These are phyloP conservation scores for Wickerhamomyces sp. DNA, from an alignment of 1,139 yeast genomes.

Conservation along the genomic window DNA sequence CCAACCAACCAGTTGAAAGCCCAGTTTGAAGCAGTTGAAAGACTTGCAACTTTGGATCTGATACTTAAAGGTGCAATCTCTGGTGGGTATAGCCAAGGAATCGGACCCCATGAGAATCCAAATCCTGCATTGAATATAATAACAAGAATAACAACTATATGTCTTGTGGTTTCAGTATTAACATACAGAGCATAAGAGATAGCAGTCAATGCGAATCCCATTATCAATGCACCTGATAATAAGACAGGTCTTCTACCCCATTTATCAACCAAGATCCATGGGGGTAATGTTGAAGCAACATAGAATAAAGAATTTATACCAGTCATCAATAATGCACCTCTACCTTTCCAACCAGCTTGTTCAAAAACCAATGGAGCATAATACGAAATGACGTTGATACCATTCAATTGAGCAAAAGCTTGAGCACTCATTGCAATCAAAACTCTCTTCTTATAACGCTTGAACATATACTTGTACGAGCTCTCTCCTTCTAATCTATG, in stretches of 20 bases:
- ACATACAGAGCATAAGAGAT: slow-evolving; percentile 66
- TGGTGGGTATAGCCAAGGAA: slow-evolving; percentile 88
- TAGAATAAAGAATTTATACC: slow-evolving; percentile 83
- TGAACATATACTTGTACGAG: slow-evolving; percentile 66
- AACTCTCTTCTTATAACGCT: slow-evolving; percentile 68
- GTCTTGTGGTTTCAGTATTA: slow-evolving; percentile 59
- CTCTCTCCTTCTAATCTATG: slow-evolving; percentile 74
- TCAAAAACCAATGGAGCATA: slow-evolving; percentile 93
- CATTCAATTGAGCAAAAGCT: slow-evolving; percentile 88
- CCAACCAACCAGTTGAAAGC: slow-evolving; percentile 91
- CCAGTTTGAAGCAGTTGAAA: slow-evolving; percentile 93
- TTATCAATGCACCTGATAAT: slow-evolving; percentile 68
- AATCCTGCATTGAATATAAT: slow-evolving; percentile 79
- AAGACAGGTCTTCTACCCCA: slow-evolving; percentile 90
- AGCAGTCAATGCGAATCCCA: slow-evolving; percentile 65
- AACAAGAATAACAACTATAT: slow-evolving; percentile 69
- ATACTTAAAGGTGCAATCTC: slow-evolving; percentile 85
- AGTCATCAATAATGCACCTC: slow-evolving; percentile 86
- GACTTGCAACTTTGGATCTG: slow-evolving; percentile 89
- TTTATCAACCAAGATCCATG: slow-evolving; percentile 84
- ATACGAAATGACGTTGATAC: slow-evolving; percentile 87
- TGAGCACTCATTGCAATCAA: slow-evolving; percentile 88
- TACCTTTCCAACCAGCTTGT: slow-evolving; percentile 91
- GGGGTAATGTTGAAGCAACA: slow-evolving; percentile 72
- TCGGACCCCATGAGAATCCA: slow-evolving; percentile 92